These are phyloP conservation scores for Grigorovia transvaalensis DNA, from an alignment of 805 yeast species.

Conservation along the genomic window DNA sequence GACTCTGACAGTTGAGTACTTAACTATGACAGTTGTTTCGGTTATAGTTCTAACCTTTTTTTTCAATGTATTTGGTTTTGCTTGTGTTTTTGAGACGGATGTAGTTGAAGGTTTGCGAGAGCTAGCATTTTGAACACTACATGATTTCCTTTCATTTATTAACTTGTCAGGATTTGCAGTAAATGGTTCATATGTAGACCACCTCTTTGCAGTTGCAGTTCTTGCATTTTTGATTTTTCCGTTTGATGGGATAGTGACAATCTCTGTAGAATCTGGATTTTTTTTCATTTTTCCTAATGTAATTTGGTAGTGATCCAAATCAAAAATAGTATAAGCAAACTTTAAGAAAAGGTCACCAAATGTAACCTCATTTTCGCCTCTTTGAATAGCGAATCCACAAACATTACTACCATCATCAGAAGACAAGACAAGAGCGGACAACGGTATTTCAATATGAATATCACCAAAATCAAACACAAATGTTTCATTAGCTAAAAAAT, in stretches of 20 bases:
- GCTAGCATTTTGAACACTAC: neutral
- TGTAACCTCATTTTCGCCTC: constrained; percentile 29
- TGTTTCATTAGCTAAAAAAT: constrained; percentile 9
- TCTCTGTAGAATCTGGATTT: constrained; percentile 25
- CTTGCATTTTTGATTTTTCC: constrained; percentile 42
- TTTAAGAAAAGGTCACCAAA: constrained; percentile 47
- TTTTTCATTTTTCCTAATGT: constrained; percentile 37
- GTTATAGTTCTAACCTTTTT: neutral
- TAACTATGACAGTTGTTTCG: neutral
- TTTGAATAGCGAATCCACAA: constrained; percentile 37
- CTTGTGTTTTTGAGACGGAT: neutral
- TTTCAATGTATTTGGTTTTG: neutral
- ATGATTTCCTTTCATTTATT: neutral
- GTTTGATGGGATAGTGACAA: constrained; percentile 35
- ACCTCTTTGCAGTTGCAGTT: constrained; percentile 30
- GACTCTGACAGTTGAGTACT: neutral
- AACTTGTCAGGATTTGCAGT: constrained; percentile 7
- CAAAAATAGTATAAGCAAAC: constrained; percentile 45
- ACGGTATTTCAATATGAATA: constrained; percentile 40
- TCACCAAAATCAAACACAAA: constrained; percentile 47
- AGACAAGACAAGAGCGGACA: constrained; percentile 25
- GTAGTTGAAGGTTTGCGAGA: neutral
- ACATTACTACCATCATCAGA: constrained; percentile 19
- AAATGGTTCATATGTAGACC: constrained; percentile 14
- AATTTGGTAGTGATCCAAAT: constrained; percentile 36